Evolutionary conservation across 176 grass and related monocot genomes (phyloP), one percentile per base, ranked within the genome.

Genomic region (Sorghum bicolor): DNA sequence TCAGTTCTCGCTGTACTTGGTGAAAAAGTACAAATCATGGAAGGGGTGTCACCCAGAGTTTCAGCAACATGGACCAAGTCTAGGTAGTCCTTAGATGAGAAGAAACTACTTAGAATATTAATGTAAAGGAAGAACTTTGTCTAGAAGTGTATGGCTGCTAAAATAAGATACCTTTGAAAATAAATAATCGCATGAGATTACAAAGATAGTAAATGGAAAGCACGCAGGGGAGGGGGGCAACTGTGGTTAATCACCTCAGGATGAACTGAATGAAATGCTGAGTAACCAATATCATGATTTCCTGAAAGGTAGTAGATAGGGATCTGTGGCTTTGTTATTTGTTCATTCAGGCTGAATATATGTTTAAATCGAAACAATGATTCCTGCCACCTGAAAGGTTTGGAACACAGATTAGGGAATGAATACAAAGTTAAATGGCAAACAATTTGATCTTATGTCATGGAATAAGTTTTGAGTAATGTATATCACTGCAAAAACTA

Each of bases 241-340:
- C 41, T 62, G 30, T 57, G 87, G 28, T 28, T 44, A 86, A 39
- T 76, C 86, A 98, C 96, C 92, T 98, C 64, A 28, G 93, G 91
- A 84, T 94, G 72, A 60, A 80, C 82, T 41, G 87, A 91, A 33
- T 88, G 88, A 72, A 93, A 90, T 85, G 78, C 86, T 65, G 89
- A 79, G 85, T 95, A 98, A 41, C 96, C 96, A 67, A 95, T 92
- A 89, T 98, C 96, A 76, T 95, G 96, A 92, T 98, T 98, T 86
- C 96, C 96, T 80, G 93, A 90, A 84, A 98, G 91, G 70, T 95
- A 93, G 80, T 92, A 93, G 74, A 92, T 34, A 83, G 93, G 96
- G 76, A 87, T 86, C 43, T 75, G 60, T 19, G 83, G 74, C 84
- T 82, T 85, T 81, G 71, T 88, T 68, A 48, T 88, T 50, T 93